Evolutionary conservation across 805 yeast species (phyloP).

Genomic region (Yarrowia porcina): DNA sequence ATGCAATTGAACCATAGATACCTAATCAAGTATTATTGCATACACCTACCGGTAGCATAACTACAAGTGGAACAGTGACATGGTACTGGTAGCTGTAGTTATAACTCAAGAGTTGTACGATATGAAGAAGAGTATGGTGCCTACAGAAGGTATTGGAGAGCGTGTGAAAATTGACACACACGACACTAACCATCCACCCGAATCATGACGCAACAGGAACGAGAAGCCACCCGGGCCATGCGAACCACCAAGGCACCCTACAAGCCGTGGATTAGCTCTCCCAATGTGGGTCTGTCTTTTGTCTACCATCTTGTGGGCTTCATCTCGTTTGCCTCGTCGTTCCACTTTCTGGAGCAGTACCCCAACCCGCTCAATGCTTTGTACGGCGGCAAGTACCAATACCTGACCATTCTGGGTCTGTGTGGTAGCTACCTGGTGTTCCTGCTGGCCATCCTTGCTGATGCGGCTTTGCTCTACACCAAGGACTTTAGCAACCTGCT

Average conservation of each 20-base stretch:
- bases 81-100: too few species aligned
- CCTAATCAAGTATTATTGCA: too few species aligned
- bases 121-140: too few species aligned
- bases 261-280: slow-evolving; percentile 25
- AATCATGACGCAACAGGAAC: slow-evolving; percentile 11
- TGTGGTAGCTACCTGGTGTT: slow-evolving; percentile 36
- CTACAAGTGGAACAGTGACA: too few species aligned
- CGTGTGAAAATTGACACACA: not conserved
- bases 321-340: slow-evolving; percentile 13
- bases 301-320: slow-evolving; percentile 3
- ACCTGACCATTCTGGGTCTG: slow-evolving; percentile 38
- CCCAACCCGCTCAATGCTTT: slow-evolving; percentile 24
- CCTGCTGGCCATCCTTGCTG: slow-evolving; percentile 32
- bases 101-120: too few species aligned
- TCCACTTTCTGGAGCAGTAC: slow-evolving; percentile 16
- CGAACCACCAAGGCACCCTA: slow-evolving; percentile 20
- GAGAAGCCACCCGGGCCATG: slow-evolving; percentile 13
- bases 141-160: too few species aligned
- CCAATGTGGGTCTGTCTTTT: slow-evolving; percentile 5
- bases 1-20: too few species aligned
- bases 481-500: slow-evolving; percentile 23
- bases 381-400: slow-evolving; percentile 40
- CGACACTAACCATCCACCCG: not conserved
- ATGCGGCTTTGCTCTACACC: slow-evolving; percentile 17
- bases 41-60: too few species aligned